Base-by-base conservation (phyloP, 2,329 filamentous ascomycete genomes). In the Aspergillus sp. region DNA sequence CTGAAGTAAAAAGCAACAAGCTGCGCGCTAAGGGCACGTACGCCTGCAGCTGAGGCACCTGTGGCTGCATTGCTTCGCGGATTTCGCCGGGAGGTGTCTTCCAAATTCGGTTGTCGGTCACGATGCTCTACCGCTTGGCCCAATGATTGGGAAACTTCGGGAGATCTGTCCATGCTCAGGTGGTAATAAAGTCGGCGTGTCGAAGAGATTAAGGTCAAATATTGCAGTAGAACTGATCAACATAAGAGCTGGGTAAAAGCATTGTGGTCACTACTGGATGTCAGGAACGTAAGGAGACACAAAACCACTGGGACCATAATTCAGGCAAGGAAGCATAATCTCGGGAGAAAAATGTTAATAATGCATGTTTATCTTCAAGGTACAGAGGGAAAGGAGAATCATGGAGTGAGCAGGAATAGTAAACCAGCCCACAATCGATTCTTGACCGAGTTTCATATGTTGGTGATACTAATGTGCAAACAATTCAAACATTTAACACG, bases 1-100 rank as follows among this genome's bases (percentile, higher is more conserved):
- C 92, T 83, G 71, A 96, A 97, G 77, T 96, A 97, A 67, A 96
- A 96, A 22, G 91, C 88, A 54, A 96, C 84, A 66, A 91, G 81
- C 70, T 96, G 89, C 7, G 91, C 89, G 66, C 89, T 93, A 61
- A 96, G 74, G 26, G 92, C 93, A 47, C 93, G 89, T 62, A 92
- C 89, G 41, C 90, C 86, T 20, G 92, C 92, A 4, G 92, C 92
- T 20, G 90, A 92, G n/a, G 90, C 89, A 48, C 90, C 92, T 15
- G 85, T 87, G 12, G 83, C 81, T 13, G 85, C 83, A 80, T 85
- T 83, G 57, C 79, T 83, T 62, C 83, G 82, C 58, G 79, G 79
- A 55, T 81, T 81, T 59, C 71, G 70, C 48, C 67, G 68, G 38
- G 68, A 53, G 34, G 68, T 68, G 36, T 61, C 52, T 44, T 67